phyloP scores from a whole-genome alignment of 2,329 filamentous ascomycete genomes.

The Colletotrichum sp. region DNA sequence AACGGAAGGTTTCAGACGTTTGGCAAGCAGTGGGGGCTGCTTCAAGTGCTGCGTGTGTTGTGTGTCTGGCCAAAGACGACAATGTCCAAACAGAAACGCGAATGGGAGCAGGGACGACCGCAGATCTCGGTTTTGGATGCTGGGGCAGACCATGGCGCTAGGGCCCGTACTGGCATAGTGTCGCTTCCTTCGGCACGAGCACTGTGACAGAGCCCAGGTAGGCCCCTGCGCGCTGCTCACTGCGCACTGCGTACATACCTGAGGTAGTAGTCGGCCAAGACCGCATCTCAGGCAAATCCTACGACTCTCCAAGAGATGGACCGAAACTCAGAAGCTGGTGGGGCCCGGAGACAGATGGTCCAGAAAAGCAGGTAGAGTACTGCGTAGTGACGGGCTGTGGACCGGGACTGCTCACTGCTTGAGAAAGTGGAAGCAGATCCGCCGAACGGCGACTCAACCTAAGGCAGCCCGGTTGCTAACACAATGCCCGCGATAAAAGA shows the following conservation, averaged over 20 bases:
- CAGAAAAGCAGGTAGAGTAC: not conserved
- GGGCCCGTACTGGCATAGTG: not conserved
- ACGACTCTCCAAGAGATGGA: not conserved
- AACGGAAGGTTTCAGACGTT: conserved; percentile 13
- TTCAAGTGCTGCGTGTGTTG: not conserved
- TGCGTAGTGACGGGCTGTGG: not conserved
- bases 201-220: not conserved
- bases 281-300: not conserved
- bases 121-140: not conserved
- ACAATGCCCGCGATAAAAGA: not conserved
- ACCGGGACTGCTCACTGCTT: not conserved
- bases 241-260: too few relatives aligned
- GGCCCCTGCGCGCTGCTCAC: not conserved
- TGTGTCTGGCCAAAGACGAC: not conserved
- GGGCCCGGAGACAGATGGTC: not conserved
- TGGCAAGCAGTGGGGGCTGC: conserved; percentile 13
- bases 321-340: not conserved
- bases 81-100: not conserved
- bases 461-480: too few relatives aligned
- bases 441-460: not conserved
- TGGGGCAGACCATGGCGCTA: not conserved
- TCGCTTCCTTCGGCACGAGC: not conserved
- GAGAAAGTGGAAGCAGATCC: not conserved
- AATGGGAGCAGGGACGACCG: not conserved
- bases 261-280: not conserved